Conservation (phyloP, 1,284 basidiomycete species). For the Microbotryum scabiosae region DNA sequence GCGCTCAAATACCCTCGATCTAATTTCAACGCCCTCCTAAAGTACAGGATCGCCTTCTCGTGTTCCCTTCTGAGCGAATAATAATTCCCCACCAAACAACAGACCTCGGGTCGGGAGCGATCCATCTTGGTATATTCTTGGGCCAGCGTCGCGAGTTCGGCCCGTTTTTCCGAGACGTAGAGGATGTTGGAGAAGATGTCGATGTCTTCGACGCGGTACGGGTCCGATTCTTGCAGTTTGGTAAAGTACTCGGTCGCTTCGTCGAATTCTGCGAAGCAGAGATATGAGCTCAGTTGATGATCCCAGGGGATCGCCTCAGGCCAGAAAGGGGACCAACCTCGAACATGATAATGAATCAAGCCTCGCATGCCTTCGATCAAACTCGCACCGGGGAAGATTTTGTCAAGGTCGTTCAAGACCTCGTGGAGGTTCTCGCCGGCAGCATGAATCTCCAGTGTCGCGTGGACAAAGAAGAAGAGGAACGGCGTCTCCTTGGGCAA, state of each 20-base stretch:
- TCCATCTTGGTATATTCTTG: constrained; percentile 81
- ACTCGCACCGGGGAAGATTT: constrained; percentile 56
- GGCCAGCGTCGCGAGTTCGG: constrained; percentile 83
- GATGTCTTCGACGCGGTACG: constrained; percentile 86
- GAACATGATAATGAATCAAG: constrained; percentile 76
- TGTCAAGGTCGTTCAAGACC: constrained; percentile 67
- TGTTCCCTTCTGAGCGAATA: constrained; percentile 89
- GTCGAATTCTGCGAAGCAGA: constrained; percentile 60
- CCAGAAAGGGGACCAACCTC: constrained; percentile 53
- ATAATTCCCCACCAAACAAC: constrained; percentile 95
- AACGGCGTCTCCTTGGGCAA: constrained; percentile 60
- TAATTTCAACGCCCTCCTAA: constrained; percentile 83
- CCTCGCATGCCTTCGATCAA: constrained; percentile 81
- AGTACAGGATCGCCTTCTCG: constrained; percentile 92
- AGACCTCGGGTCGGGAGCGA: constrained; percentile 86
- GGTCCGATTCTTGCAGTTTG: constrained; percentile 67
- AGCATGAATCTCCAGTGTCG: constrained; percentile 80
- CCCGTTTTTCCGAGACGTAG: constrained; percentile 82
- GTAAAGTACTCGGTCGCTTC: constrained; percentile 77
- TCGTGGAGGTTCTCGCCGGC: constrained; percentile 66
- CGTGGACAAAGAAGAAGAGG: constrained; percentile 81
- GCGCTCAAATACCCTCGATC: constrained; percentile 91
- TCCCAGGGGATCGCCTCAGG: too few species aligned
- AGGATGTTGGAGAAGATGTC: constrained; percentile 96
- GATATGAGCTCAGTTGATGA: neutral